Base-by-base conservation (phyloP, 202 grass and related monocot species). In the Carex arenaria region DNA sequence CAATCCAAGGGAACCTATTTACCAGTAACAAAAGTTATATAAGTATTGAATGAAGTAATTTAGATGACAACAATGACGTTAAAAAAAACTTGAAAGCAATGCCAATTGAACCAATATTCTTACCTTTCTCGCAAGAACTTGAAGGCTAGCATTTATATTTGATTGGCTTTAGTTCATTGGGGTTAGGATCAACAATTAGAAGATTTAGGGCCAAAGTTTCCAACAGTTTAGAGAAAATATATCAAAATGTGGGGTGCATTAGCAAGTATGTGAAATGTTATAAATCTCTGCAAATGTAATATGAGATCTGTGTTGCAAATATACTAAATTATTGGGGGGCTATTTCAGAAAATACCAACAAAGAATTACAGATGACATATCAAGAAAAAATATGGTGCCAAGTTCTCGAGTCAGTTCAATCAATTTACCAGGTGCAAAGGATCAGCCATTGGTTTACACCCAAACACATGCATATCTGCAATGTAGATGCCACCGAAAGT, bases 391-490 rank as follows among this genome's bases (percentile, higher is more conserved):
- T 61, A 45, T 47, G 45, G 8, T 45, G 68, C 66, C 11, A 12
- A 45, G 28, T 76, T 56, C 13, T 28, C 40, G 13, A 51, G 54
- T 67, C 84, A 17, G 13, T 82, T 64, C 34, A 68, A 78, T 81
- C 64, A 87, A 94, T 51, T 88, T 97, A 97, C 94, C 92, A 97
- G 87, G 79, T 94, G 92, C 82, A 97, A 82, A 79, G 94, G 90
- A 88, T 97, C 94, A 32, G 87, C 86, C 87, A 97, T 87, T 62
- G 94, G 94, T 92, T 91, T 97, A 88, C 85, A 92, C 83, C 88
- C 94, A 91, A 94, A 97, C 71, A 98, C 89, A 93, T 95, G 93
- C 96, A 98, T 98, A 90, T 98, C 96, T 98, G 93, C 86, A 90
- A 52, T 86, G 80, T 38, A 63, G 83, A 84, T 86, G 64, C 63